phyloP scores from a whole-genome alignment of 164 flowering plant genomes.

The Cinnamomum micranthum region DNA sequence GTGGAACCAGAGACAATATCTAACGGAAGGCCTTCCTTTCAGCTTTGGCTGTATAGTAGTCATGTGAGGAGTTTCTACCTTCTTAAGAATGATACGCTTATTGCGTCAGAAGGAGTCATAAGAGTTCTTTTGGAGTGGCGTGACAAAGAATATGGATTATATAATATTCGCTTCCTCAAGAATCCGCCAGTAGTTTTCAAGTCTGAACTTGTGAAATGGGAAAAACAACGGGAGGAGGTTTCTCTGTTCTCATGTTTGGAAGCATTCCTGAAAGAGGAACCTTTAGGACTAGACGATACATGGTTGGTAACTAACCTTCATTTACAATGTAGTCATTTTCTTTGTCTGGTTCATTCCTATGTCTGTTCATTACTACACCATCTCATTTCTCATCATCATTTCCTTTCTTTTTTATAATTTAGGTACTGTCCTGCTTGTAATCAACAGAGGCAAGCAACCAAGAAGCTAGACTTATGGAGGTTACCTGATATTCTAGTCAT shows the following conservation, averaged over 20 bases:
- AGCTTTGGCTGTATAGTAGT: too few relatives aligned
- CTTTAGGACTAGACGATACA: slow-evolving; percentile 98
- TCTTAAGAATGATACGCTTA: too few relatives aligned
- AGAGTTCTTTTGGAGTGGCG: slow-evolving; percentile 63
- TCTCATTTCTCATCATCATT: not conserved
- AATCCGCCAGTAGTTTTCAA: slow-evolving; percentile 68
- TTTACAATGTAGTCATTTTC: not conserved
- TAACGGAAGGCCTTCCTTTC: too few relatives aligned
- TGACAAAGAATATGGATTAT: slow-evolving; percentile 37
- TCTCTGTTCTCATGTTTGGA: slow-evolving; percentile 85
- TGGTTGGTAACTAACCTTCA: slow-evolving; percentile 50
- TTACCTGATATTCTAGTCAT: slow-evolving; percentile 88
- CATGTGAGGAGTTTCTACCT: too few relatives aligned
- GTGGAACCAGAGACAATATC: too few relatives aligned
- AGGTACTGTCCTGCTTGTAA: slow-evolving; percentile 96
- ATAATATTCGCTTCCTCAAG: slow-evolving; percentile 45
- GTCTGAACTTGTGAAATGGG: slow-evolving; percentile 36
- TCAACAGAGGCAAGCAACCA: slow-evolving; percentile 83
- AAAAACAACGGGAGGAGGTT: slow-evolving; percentile 66
- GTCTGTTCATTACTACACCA: too few relatives aligned
- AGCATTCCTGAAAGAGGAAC: slow-evolving; percentile 95
- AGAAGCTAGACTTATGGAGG: slow-evolving; percentile 96
- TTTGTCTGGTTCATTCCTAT: too few relatives aligned
- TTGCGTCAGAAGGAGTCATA: not conserved
- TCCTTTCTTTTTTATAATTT: not conserved